Base-by-base conservation (phyloP, 306 rosid species). In the Quercus aquifolioides region DNA sequence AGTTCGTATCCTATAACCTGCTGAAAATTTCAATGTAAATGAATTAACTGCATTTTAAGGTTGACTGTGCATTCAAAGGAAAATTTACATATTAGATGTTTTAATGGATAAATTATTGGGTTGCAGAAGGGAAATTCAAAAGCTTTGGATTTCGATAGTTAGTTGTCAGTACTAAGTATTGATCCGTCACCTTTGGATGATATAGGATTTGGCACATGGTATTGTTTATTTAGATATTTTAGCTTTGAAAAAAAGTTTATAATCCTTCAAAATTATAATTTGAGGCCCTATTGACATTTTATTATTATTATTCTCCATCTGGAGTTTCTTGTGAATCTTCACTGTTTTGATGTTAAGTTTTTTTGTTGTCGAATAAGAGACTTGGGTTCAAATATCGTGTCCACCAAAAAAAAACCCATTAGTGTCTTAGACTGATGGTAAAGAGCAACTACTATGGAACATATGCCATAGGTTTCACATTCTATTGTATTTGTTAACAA, bases 1-100 rank as follows among this genome's bases (percentile, higher is more conserved):
- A 86, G 99, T 95, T 65, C 97, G 98, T 95, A 95, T 95, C 99
- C 98, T 89, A 70, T 72, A 33, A 79, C 67, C 30, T 71, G 54
- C 12, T 65, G 65, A 65, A 4, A 43, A 69, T 73, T 65, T 56
- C 23, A 54, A 72, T 30, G 18, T 21, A 38, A 18, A 35, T 79
- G 65, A 41, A n/a, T 72, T 41, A 13, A 19, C 62, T 55, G 30
- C 69, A 52, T 67, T 62, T 78, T 23, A 38, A 7, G 51, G 56
- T 8, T 38, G 26, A 1, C 0, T 70, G 52, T 70, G 30, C 33
- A 41, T 71, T 12, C 60, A 70, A 33, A 67, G 71, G 41, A 63
- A 26, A 9, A 59, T 8, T 8, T 64, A 30, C 70, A 15, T 64
- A 31, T 64, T 54, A 5, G 10, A 10, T 33, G 54, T 68, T 43